Evolutionary conservation across 2,329 filamentous ascomycete genomes (phyloP), one percentile per base, ranked within the genome.

Genomic region (Colletotrichum sp.): DNA sequence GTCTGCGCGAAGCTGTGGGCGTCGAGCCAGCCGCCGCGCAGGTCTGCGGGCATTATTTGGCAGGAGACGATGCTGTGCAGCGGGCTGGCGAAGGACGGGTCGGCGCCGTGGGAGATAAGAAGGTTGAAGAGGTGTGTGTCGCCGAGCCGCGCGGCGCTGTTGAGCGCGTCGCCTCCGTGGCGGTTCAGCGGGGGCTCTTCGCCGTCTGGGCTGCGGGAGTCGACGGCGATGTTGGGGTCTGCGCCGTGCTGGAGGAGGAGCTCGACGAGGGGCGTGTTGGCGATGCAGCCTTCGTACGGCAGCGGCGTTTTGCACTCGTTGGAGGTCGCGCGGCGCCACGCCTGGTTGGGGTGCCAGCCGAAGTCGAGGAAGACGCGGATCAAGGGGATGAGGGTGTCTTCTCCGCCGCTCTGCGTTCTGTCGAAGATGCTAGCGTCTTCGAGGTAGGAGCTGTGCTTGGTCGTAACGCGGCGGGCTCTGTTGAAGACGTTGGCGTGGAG

Each of bases 1-100:
- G 28, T 26, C 13, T 0, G 0, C 0, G 52, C 24, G 7, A 57
- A 57, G n/a, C 24, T 24, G 24, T 57, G 6, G 9, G 18, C 9
- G 38, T 48, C 38, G 3, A 48, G 18, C 38, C 38, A 48, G 38
- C 38, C 4, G 38, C 38, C 38, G 12, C 52, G 21, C 26, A 60
- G 16, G 26, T 60, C 16, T n/a, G 28, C 0, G 2, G 26, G 57
- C 28, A 28, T 60, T 5, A 30, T 28, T 60, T 60, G 57, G 5
- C 57, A 26, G 5, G 26, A 32, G 16, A 12, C 57, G 5, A 60
- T 16, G 26, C 26, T 32, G 26, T 60, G 57, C 57, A 60, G 28
- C 10, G 57, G 57, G 13, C 15, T 9, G 24, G 57, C 57, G 57
- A 28, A 60, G 9, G 57, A 28, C 2, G 24, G 16, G 8, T 60